Base-by-base conservation (phyloP, 129 eudicot genomes). In the Escallonia herrerae region DNA sequence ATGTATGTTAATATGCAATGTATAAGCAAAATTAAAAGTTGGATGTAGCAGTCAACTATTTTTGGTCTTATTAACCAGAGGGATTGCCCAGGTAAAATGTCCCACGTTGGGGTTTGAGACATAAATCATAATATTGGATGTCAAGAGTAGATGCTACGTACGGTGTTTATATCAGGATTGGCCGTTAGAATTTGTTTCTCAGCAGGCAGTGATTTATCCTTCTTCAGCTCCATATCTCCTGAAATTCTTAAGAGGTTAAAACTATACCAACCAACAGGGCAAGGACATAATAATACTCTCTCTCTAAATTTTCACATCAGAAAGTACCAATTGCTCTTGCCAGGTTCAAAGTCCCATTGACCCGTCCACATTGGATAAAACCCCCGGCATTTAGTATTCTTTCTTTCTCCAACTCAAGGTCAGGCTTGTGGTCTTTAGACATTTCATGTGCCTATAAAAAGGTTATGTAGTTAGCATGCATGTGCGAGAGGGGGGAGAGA, bases 391-490 rank as follows among this genome's bases (percentile, higher is more conserved):
- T 84, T 47, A 71, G 8, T 67, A 91, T 91, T 79, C 97, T 83
- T 51, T 87, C 89, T 61, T 75, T 85, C 69, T 91, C 97, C 64
- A 58, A 68, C 61, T 79, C 82, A 61, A 80, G 86, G 72, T 91
- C 90, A 67, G 97, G 97, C 74, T 91, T 91, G 80, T 91, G 97
- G 72, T 91, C 97, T 75, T 77, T 80, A 45, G 97, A 91, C 73
- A 91, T 57, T 46, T 87, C 83, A 64, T 61, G 68, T 43, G 97
- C 95, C 97, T 90, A 64, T 66, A 71, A 68, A 14, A 58, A 61
- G 65, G 39, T 46, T 54, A 57, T n/a, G 44, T 6, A 8, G 7
- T 3, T 12, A 7, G 44, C n/a, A n/a, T 60, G 74, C n/a, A n/a
- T 38, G 65, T 1, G n/a, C n/a, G n/a, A n/a, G n/a, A n/a, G n/a